These are phyloP conservation scores for Purpureocillium takamizusanense DNA, from an alignment of 2,329 filamentous ascomycete genomes.

Conservation along the genomic window DNA sequence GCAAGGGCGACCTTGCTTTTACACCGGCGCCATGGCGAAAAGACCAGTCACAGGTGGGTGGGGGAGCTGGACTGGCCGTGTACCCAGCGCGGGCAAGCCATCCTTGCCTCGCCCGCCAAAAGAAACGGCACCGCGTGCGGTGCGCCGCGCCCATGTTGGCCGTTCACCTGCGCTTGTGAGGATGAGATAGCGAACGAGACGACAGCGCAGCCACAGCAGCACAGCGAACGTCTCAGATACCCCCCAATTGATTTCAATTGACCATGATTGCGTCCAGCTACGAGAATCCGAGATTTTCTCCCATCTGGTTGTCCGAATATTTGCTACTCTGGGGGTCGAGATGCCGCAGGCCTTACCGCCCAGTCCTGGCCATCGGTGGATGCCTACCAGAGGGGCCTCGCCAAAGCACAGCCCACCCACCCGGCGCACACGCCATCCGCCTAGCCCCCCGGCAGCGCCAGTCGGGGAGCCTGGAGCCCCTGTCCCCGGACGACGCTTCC, in stretches of 20 bases:
- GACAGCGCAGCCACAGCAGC: not conserved
- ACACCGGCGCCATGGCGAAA: not conserved
- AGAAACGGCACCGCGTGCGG: constrained; percentile 6
- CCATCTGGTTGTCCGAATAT: not conserved
- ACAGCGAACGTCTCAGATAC: not conserved
- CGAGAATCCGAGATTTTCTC: not conserved
- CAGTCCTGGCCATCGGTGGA: constrained; percentile 7
- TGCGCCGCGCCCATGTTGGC: constrained; percentile 1
- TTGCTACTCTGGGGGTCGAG: not conserved
- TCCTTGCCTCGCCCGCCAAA: not conserved
- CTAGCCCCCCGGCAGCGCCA: too few relatives aligned
- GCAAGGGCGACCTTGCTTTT: not conserved
- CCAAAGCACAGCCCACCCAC: not conserved
- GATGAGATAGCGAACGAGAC: constrained; percentile 2
- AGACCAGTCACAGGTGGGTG: constrained; percentile 1
- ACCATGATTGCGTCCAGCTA: not conserved
- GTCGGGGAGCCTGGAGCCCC: too few relatives aligned
- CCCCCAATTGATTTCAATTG: constrained; percentile 2
- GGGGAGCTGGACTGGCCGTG: constrained; percentile 1
- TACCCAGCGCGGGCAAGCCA: too few relatives aligned
- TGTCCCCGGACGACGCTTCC: too few relatives aligned
- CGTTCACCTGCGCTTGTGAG: constrained; percentile 5
- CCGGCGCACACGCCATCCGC: too few relatives aligned
- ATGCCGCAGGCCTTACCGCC: constrained; percentile 8
- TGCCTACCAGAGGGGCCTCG: constrained; percentile 5